Percentiles rank a stretch among this genome's conserved stretches.
phyloP scores from a whole-genome alignment of 805 yeast species.

The Peterozyma toletana region DNA sequence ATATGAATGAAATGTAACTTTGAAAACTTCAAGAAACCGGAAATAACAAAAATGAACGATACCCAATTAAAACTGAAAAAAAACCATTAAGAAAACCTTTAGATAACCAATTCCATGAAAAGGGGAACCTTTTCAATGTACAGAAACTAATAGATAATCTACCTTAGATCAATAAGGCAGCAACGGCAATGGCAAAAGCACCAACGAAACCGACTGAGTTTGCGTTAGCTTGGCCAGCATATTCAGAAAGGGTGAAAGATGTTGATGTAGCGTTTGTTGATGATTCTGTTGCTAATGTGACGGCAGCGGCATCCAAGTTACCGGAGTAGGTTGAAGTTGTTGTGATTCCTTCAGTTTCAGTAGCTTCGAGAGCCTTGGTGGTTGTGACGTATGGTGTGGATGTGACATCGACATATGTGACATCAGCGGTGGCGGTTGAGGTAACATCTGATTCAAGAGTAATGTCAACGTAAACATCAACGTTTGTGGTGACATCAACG shows the following conservation, averaged over 20 bases:
- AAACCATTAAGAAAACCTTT: too few species aligned
- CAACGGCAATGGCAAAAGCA: slow-evolving; percentile 10
- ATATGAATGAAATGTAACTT: too few species aligned
- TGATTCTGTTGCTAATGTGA: slow-evolving; percentile 8
- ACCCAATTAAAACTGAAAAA: too few species aligned
- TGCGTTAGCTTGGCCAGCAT: slow-evolving; percentile 5
- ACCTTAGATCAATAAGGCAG: slow-evolving; percentile 1
- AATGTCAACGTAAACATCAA: slow-evolving; percentile 8
- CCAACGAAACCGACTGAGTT: not conserved
- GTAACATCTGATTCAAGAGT: slow-evolving; percentile 17
- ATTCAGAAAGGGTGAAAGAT: slow-evolving; percentile 2
- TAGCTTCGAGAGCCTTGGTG: slow-evolving; percentile 15
- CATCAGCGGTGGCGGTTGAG: slow-evolving; percentile 14
- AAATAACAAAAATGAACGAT: too few species aligned
- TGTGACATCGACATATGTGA: slow-evolving; percentile 6
- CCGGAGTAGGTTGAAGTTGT: slow-evolving; percentile 21
- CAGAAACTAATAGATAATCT: too few species aligned
- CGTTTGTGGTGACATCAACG: slow-evolving; percentile 5
- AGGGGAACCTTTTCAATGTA: too few species aligned
- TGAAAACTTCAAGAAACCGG: too few species aligned
- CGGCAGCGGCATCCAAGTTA: slow-evolving; percentile 14
- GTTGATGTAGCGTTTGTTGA: not conserved
- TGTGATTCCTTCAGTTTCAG: slow-evolving; percentile 19
- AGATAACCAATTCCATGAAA: too few species aligned
- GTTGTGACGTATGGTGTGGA: slow-evolving; percentile 9